Percentiles rank a stretch among this genome's conserved stretches.
Conservation (phyloP, 2,329 filamentous ascomycete species). For the Fusarium multiceps region DNA sequence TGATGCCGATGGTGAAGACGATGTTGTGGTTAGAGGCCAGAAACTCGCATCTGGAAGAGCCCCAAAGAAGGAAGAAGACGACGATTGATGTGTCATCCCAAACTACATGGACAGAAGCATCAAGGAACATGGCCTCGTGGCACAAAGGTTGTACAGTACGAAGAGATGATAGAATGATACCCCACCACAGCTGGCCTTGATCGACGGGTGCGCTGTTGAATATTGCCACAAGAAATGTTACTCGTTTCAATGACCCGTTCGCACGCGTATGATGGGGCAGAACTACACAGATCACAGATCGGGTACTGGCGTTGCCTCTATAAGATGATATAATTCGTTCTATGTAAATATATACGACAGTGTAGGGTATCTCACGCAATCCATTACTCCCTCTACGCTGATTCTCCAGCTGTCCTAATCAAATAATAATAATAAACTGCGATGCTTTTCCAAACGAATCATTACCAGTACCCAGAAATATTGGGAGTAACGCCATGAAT, state of each 20-base stretch:
- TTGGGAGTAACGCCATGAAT: not conserved
- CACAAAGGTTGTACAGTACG: constrained; percentile 20
- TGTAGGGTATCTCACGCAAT: constrained; percentile 17
- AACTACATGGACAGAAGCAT: not conserved
- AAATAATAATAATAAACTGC: not conserved
- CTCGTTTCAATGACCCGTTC: not conserved
- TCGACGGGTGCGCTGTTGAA: not conserved
- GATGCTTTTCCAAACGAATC: constrained; percentile 15
- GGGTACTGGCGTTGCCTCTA: not conserved
- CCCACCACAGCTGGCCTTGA: constrained; percentile 10
- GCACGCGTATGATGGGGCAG: not conserved
- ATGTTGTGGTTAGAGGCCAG: constrained; percentile 43
- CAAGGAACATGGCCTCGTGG: not conserved
- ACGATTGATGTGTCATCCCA: not conserved
- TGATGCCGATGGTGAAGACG: constrained; percentile 39
- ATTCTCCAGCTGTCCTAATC: not conserved
- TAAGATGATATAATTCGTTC: not conserved
- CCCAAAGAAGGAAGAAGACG: constrained; percentile 41
- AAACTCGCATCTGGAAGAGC: constrained; percentile 35
- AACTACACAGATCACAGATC: not conserved
- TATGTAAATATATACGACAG: constrained; percentile 8
- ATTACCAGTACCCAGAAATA: not conserved
- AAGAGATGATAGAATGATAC: constrained; percentile 39
- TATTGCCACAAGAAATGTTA: not conserved
- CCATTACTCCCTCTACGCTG: constrained; percentile 9